These are phyloP conservation scores for Penicillium diatomitis DNA, from an alignment of 495 filamentous ascomycete genomes.

Conservation along the genomic window DNA sequence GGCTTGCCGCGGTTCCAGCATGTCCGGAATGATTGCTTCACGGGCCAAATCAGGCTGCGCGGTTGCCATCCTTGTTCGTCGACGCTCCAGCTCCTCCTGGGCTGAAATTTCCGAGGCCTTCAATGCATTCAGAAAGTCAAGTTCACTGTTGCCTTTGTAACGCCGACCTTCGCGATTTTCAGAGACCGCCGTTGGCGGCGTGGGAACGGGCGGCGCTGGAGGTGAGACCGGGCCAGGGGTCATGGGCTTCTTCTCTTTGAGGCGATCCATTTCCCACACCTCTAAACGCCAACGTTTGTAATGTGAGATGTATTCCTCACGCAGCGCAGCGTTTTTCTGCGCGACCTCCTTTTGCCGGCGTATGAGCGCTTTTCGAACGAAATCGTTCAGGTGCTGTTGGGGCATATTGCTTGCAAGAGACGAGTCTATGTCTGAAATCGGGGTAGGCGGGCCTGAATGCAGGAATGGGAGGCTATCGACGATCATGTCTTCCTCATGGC, in stretches of 20 bases:
- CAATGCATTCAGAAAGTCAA: conserved; percentile 68
- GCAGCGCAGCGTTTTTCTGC: conserved; percentile 30
- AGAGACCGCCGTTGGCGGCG: conserved; percentile 37
- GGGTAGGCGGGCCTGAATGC: conserved; percentile 36
- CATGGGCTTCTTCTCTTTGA: conserved; percentile 45
- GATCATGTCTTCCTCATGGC: conserved; percentile 8
- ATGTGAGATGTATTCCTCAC: conserved; percentile 31
- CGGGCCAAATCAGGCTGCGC: conserved; percentile 68
- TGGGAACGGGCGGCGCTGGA: conserved; percentile 25
- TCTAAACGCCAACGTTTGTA: conserved; percentile 42
- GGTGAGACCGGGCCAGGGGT: conserved; percentile 43
- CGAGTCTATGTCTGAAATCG: conserved; percentile 41
- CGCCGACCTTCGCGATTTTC: conserved; percentile 51
- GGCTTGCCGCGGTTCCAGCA: conserved; percentile 50
- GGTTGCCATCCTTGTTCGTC: conserved; percentile 54
- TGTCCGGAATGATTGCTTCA: conserved; percentile 76
- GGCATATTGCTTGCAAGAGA: conserved; percentile 32
- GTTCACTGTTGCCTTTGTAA: conserved; percentile 59
- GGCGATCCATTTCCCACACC: conserved; percentile 52
- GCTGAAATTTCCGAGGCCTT: conserved; percentile 68
- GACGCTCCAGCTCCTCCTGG: conserved; percentile 62
- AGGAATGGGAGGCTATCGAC: conserved; percentile 43
- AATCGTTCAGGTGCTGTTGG: conserved; percentile 27
- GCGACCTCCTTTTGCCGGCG: conserved; percentile 34
- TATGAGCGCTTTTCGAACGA: conserved; percentile 26